These are phyloP conservation scores for Erysimum cheiranthoides DNA, from an alignment of 345 rosid genomes.

Conservation along the genomic window DNA sequence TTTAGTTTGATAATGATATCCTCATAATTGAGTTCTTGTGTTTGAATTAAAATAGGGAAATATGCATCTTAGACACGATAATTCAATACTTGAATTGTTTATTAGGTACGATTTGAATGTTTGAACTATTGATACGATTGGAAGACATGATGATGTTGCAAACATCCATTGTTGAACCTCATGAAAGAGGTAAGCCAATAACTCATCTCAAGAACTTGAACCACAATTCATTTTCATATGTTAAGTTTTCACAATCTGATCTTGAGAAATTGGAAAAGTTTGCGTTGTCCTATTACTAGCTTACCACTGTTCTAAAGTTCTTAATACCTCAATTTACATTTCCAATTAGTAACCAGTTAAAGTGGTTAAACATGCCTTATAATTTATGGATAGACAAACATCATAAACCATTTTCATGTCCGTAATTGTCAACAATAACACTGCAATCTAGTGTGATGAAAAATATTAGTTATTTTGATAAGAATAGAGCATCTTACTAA, in stretches of 20 bases:
- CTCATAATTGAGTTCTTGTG: background rate
- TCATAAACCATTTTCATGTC: background rate
- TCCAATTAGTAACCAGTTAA: background rate
- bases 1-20: background rate
- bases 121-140: background rate
- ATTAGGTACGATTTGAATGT: constrained; percentile 2
- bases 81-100: background rate
- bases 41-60: background rate
- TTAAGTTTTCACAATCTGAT: background rate
- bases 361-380: background rate
- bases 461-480: background rate
- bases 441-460: background rate
- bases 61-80: background rate
- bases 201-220: background rate
- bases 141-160: constrained; percentile 17
- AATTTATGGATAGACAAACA: background rate
- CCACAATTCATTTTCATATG: background rate
- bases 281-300: background rate
- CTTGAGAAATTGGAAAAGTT: background rate
- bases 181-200: constrained; percentile 10
- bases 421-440: background rate
- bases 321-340: background rate
- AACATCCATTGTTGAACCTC: background rate
- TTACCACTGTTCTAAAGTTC: background rate
- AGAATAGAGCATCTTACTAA: background rate